These are phyloP conservation scores for Clonostachys rosea DNA, from an alignment of 2,329 filamentous ascomycete genomes.

Conservation along the genomic window DNA sequence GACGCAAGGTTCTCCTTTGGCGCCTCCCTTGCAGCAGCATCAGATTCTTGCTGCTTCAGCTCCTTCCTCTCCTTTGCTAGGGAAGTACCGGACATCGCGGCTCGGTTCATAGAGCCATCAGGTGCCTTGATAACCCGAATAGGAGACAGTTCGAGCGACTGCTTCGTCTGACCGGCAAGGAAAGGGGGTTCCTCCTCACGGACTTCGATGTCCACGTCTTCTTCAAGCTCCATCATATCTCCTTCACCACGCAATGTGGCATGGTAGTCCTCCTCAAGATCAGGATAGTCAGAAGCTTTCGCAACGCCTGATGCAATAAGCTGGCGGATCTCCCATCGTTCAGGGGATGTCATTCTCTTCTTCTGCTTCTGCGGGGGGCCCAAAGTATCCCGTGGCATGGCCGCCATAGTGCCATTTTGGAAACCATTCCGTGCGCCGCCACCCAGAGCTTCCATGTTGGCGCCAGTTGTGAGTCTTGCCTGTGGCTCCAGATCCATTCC, in stretches of 20 bases:
- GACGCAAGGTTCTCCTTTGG: constrained; percentile 78
- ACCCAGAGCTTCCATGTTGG: constrained; percentile 81
- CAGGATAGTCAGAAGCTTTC: constrained; percentile 89
- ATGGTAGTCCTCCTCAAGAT: constrained; percentile 91
- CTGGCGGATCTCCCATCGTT: constrained; percentile 96
- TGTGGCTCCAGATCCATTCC: constrained; percentile 80
- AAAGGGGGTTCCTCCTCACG: constrained; percentile 96
- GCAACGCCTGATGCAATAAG: constrained; percentile 92
- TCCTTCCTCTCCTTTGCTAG: constrained; percentile 89
- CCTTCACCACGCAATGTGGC: constrained; percentile 81
- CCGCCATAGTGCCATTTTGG: constrained; percentile 15
- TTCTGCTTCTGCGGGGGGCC: constrained; percentile 55
- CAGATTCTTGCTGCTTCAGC: constrained; percentile 79
- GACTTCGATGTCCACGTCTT: constrained; percentile 96
- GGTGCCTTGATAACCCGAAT: constrained; percentile 97
- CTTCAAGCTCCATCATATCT: constrained; percentile 80
- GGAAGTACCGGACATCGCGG: constrained; percentile 88
- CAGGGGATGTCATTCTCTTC: constrained; percentile 94
- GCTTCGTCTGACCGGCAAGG: constrained; percentile 91
- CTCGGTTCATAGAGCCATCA: constrained; percentile 94
- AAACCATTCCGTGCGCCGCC: constrained; percentile 56
- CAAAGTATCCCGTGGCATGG: constrained; percentile 29
- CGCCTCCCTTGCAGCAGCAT: constrained; percentile 66
- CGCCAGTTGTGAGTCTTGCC: constrained; percentile 76
- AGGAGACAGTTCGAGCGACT: constrained; percentile 88